Conservation (phyloP, 179 eudicot species). For the Nepenthes alata region DNA sequence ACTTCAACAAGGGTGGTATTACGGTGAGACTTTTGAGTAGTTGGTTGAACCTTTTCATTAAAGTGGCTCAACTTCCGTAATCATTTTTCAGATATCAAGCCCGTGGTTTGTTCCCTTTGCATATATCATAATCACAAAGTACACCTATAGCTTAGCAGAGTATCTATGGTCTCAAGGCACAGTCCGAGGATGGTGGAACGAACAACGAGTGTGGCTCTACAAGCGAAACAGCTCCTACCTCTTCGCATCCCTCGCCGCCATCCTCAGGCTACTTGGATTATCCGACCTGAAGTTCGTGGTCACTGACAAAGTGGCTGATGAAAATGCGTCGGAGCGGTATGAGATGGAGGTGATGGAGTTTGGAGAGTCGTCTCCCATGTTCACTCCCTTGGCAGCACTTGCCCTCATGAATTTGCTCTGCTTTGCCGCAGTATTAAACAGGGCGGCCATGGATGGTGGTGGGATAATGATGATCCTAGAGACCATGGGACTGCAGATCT, state of each 20-base stretch:
- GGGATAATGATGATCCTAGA: conserved; percentile 6
- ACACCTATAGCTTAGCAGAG: conserved; percentile 36
- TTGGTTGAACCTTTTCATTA: too few relatives aligned
- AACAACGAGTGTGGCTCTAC: conserved; percentile 84
- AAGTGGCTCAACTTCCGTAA: too few relatives aligned
- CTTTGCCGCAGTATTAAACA: conserved; percentile 8
- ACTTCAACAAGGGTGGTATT: too few relatives aligned
- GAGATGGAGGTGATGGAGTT: conserved; percentile 61
- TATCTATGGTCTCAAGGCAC: conserved; percentile 46
- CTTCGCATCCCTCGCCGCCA: conserved; percentile 39
- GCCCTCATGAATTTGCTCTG: conserved; percentile 46
- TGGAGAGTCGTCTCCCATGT: conserved; percentile 48
- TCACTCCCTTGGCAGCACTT: conserved; percentile 35
- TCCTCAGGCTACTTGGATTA: conserved; percentile 30
- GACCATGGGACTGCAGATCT: conserved; percentile 32
- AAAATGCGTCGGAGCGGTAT: conserved; percentile 35
- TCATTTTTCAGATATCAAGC: conserved; percentile 39
- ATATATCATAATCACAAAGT: conserved; percentile 25
- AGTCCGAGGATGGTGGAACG: conserved; percentile 65
- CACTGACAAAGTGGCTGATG: conserved; percentile 41
- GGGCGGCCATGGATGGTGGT: neutral
- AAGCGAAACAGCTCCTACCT: conserved; percentile 55
- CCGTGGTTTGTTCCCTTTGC: conserved; percentile 58
- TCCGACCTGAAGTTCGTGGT: conserved; percentile 41
- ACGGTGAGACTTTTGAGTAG: too few relatives aligned